A percentile compares a stretch with the other conserved stretches of the same genome.
Evolutionary conservation across 2,329 filamentous ascomycete genomes (phyloP).

Genomic region (Fusarium dimerum): DNA sequence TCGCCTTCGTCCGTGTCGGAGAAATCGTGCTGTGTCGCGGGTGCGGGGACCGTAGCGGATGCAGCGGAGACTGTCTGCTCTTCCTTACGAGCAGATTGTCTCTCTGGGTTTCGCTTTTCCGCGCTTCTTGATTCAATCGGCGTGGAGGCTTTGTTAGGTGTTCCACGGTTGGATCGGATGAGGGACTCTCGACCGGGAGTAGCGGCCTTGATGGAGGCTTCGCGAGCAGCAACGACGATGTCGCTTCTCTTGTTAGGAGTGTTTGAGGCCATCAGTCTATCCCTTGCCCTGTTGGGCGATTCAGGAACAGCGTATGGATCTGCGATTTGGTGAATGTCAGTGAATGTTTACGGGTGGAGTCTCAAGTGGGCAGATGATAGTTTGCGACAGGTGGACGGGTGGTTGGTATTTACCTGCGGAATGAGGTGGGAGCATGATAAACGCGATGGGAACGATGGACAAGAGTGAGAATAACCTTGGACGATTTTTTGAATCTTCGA

Average conservation of each 20-base stretch:
- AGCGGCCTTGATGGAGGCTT: slow-evolving; percentile 8
- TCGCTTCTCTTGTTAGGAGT: slow-evolving; percentile 18
- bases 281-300: slow-evolving; percentile 16
- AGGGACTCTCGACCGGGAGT: slow-evolving; percentile 9
- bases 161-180: slow-evolving; percentile 3
- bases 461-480: slow-evolving; percentile 4
- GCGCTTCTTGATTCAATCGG: background rate
- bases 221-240: slow-evolving; percentile 7
- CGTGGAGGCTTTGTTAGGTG: background rate
- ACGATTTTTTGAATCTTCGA: background rate
- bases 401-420: slow-evolving; percentile 12
- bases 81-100: background rate
- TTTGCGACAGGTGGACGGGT: background rate
- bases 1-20: slow-evolving; percentile 10
- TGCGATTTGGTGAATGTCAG: slow-evolving; percentile 9
- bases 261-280: slow-evolving; percentile 9
- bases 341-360: background rate
- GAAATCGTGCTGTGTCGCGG: background rate
- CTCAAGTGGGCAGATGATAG: background rate
- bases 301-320: slow-evolving; percentile 28
- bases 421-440: slow-evolving; percentile 11
- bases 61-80: slow-evolving; percentile 9
- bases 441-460: background rate
- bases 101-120: slow-evolving; percentile 8
- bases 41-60: background rate